A percentile compares a stretch with the other conserved stretches of the same genome.
Evolutionary conservation across 495 filamentous ascomycete genomes (phyloP).

Genomic region (Xylaria nigripes): DNA sequence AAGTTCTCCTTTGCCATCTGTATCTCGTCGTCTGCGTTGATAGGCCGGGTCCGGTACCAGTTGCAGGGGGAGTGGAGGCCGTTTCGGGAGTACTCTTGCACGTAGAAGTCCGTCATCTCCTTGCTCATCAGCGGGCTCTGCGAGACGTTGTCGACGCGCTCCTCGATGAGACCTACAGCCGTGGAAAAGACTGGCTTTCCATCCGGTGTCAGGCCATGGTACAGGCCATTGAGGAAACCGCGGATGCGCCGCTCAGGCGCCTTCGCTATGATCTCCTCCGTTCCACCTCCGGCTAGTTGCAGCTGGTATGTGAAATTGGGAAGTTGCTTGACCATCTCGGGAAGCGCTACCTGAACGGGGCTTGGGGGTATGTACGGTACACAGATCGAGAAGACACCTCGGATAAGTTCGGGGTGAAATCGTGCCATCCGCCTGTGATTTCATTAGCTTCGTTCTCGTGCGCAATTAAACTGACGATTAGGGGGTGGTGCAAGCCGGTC

Average conservation of each 20-base stretch:
- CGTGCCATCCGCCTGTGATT: conserved; percentile 47
- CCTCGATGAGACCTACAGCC: conserved; percentile 46
- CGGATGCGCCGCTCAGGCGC: conserved; percentile 48
- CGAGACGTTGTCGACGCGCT: conserved; percentile 42
- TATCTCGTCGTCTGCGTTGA: conserved; percentile 72
- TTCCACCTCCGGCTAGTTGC: conserved; percentile 57
- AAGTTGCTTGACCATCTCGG: conserved; percentile 47
- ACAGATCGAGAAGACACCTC: conserved; percentile 67
- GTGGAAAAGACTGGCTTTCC: conserved; percentile 48
- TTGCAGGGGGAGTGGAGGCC: conserved; percentile 69
- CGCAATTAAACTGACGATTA: conserved; percentile 22
- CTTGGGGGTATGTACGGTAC: conserved; percentile 58
- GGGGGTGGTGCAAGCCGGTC: conserved; percentile 6
- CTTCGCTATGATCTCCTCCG: conserved; percentile 53
- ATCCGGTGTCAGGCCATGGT: conserved; percentile 51
- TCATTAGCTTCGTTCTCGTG: background rate
- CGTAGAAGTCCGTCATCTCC: conserved; percentile 72
- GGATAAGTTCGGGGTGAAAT: conserved; percentile 63
- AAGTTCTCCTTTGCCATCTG: conserved; percentile 29
- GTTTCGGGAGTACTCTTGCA: conserved; percentile 55
- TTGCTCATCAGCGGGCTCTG: conserved; percentile 49
- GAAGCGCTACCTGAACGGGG: conserved; percentile 40
- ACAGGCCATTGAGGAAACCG: conserved; percentile 61
- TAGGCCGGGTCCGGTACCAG: conserved; percentile 68
- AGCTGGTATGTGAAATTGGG: conserved; percentile 83